Evolutionary conservation across 2,329 filamentous ascomycete species (phyloP).

Genomic region (Diaporthe citri): DNA sequence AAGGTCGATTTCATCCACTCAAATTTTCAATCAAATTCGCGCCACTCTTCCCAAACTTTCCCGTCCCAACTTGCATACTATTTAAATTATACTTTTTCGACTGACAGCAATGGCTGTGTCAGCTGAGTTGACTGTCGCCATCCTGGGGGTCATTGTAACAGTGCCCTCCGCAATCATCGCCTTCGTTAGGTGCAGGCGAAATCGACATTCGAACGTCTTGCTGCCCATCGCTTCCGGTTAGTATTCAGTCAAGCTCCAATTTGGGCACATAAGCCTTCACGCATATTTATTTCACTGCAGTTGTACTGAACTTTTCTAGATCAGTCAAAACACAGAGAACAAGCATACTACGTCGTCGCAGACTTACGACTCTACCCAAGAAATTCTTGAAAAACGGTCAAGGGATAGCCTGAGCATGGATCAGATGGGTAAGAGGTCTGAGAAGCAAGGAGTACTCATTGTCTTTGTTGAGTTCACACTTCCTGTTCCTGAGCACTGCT

Average conservation of each 20-base stretch:
- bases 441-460: neutral
- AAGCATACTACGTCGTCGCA: neutral
- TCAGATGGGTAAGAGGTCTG: neutral
- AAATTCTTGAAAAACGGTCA: neutral
- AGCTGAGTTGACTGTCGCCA: neutral
- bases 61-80: neutral
- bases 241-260: neutral
- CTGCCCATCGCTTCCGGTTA: neutral
- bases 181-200: neutral
- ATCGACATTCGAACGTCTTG: neutral
- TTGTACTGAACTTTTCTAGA: neutral
- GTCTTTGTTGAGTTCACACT: neutral
- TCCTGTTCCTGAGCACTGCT: neutral
- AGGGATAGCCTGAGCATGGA: neutral
- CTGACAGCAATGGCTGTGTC: neutral
- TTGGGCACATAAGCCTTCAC: neutral
- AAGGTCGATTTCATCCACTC: too few relatives aligned
- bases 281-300: neutral
- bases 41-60: too few relatives aligned
- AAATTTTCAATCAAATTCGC: too few relatives aligned
- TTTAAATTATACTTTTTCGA: neutral
- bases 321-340: neutral
- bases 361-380: neutral
- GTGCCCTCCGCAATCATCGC: neutral
- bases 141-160: constrained; percentile 1